Base-by-base conservation (phyloP, 2,329 filamentous ascomycete genomes). In the Aspergillus felis region DNA sequence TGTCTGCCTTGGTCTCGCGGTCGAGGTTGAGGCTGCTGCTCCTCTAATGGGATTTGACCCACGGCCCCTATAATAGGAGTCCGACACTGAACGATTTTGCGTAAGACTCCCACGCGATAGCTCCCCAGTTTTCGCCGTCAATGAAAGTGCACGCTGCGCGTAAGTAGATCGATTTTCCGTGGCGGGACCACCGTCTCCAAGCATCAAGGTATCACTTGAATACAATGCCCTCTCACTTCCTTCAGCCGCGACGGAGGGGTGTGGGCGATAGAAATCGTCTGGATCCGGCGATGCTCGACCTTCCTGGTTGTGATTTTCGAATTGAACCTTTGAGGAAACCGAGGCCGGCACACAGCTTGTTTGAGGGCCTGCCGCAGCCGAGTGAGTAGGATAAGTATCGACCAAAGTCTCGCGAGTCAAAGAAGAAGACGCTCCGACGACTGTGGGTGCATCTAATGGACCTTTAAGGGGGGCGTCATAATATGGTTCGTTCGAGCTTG, bases 231-330 rank as follows among this genome's bases (percentile, higher is more conserved):
- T 67, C 56, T 72, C 68, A 54, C 66, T 66, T 28, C 68, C 63
- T 52, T 59, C 53, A 53, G 63, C 65, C 55, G 74, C 71, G 38
- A 70, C 68, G 54, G 75, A 68, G 54, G 70, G 71, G 66, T 78
- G 78, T 48, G 75, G 74, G 63, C 79, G 76, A 65, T 82, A 83
- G 68, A 79, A 82, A 22, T 81, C 79, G 69, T 79, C 78, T 41
- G 80, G 81, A 64, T 81, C 77, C 48, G 75, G 71, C 27, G 74
- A 76, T 17, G 66, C 60, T 56, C 63, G 65, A 49, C 55, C 61
- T 51, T 56, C 51, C 27, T 52, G 49, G 46, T 52, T 57, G 51
- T 59, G 56, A 52, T 62, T 65, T 57, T 69, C 68, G 52, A 58
- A 65, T 55, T 57, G 65, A 24, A 24, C 24, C 9, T 47, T 24